Base-by-base conservation (phyloP, 2,329 filamentous ascomycete genomes). In the Alternaria viburni region DNA sequence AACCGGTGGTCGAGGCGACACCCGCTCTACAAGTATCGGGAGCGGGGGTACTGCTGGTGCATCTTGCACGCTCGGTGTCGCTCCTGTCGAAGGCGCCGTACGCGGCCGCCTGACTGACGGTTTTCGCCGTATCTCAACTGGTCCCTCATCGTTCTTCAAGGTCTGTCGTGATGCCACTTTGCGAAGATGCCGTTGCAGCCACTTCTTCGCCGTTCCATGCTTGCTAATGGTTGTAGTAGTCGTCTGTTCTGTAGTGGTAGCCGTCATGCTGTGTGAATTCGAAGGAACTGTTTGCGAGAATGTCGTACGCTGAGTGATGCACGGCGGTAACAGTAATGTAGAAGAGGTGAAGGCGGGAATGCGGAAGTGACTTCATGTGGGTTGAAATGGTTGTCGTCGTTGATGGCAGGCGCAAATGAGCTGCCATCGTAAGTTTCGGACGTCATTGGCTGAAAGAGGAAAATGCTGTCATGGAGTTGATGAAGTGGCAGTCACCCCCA, bases 161-260 rank as follows among this genome's bases (percentile, higher is more conserved):
- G 28, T 47, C 23, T 73, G 70, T 25, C 66, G 65, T n/a, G 69
- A 67, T 21, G 64, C 57, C 19, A 68, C 60, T 56, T 67, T 74
- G 50, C 64, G 68, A 2, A 78, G 60, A 36, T 68, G 70, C 23
- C 68, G 70, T 47, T 73, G 68, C 19, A 76, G 57, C 74, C 76
- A 77, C 32, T 68, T 67, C 54, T 69, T 76, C 13, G 68, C 59
- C 9, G 62, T 62, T 36, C 67, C 66, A 19, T 68, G 66, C 51
- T 71, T 72, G 57, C 55, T 60, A 23, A 44, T 59, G 8, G 57
- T 12, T 50, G 49, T 47, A 26, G 62, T 57, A 55, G 65, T 52
- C 52, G 59, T 62, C 46, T 66, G 59, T 45, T 66, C 68, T 56
- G 58, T 73, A 70, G 62, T 66, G 36, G 50, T 62, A 57, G 61